Evolutionary conservation across 2,329 filamentous ascomycete genomes (phyloP).

Genomic region (Clarireedia hainanense): DNA sequence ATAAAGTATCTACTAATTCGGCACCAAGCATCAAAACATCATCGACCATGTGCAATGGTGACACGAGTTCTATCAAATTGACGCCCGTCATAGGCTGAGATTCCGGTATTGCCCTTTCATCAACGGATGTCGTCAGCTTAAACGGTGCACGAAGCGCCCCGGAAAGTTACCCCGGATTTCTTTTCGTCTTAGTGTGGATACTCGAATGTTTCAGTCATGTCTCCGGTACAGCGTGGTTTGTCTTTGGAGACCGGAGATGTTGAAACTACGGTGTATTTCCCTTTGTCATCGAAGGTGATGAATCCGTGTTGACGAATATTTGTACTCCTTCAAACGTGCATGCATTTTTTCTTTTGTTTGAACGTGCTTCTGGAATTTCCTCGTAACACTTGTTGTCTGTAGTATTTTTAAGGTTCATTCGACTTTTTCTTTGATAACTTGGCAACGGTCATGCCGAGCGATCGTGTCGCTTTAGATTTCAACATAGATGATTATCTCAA

Average conservation of each 20-base stretch:
- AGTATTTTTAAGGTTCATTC: background rate
- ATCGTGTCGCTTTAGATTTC: constrained; percentile 34
- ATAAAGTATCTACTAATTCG: background rate
- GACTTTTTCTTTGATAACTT: background rate
- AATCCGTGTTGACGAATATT: background rate
- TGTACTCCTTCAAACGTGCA: background rate
- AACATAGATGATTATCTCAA: constrained; percentile 74
- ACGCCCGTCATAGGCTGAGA: background rate
- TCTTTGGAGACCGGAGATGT: constrained; percentile 1
- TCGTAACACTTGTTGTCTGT: background rate
- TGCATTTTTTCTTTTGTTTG: background rate
- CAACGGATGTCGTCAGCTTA: background rate
- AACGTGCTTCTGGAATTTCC: background rate
- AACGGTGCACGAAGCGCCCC: background rate
- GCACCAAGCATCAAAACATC: background rate
- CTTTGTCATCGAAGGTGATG: background rate
- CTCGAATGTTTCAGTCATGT: background rate
- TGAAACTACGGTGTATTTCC: background rate
- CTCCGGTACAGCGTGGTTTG: background rate
- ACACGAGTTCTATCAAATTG: background rate
- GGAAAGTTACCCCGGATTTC: background rate
- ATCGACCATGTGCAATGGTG: background rate
- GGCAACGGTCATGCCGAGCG: background rate
- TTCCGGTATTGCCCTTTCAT: background rate
- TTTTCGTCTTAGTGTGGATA: background rate